Base-by-base conservation (phyloP, 164 flowering plant genomes). In the Magnolia kwangsiensis region DNA sequence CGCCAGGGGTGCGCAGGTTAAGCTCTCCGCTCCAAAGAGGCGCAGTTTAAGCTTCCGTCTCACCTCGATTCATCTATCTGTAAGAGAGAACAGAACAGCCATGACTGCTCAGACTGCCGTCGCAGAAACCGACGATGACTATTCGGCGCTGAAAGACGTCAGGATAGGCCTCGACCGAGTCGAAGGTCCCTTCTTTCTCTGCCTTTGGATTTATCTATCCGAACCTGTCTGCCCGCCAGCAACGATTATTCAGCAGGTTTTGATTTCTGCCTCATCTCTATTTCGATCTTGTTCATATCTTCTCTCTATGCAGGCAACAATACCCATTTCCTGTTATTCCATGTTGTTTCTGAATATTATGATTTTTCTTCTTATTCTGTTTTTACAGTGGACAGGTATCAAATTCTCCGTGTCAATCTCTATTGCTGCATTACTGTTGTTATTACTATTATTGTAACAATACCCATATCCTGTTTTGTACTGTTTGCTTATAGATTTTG, bases 121-220 rank as follows among this genome's bases (percentile, higher is more conserved):
- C 8, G 8, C 51, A 24, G 63, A 24, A 50, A 29, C 31, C 9
- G 76, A 73, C 10, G 76, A 75, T 1, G 85, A 83, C 14, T 92
- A 90, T 79, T 70, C 74, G 21, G 65, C 74, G 75, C 81, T 90
- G 73, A 85, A 86, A 72, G 90, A 92, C 80, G 84, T 90, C 10
- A 80, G 76, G 63, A 72, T 88, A 21, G 84, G 86, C 76, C 78
- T 88, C 51, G 81, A 78, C 11, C 76, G n/a, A 11, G 82, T 75
- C 18, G 87, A 84, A 16, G 80, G 61, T 8, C 51, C 70, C 63
- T 91, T 92, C 50, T 65, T 75, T 68, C 72, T 92, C 18, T 92
- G 93, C 81, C 83, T 90, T 75, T 92, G 97, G 97, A 74, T 90
- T 83, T 91, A 88, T 69, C 83, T 91, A 7, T 49, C 74, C 50